Percentiles rank a stretch among this genome's conserved stretches.
Conservation (phyloP, 345 rosid genomes). For the Cardamine chenopodiifolia region DNA sequence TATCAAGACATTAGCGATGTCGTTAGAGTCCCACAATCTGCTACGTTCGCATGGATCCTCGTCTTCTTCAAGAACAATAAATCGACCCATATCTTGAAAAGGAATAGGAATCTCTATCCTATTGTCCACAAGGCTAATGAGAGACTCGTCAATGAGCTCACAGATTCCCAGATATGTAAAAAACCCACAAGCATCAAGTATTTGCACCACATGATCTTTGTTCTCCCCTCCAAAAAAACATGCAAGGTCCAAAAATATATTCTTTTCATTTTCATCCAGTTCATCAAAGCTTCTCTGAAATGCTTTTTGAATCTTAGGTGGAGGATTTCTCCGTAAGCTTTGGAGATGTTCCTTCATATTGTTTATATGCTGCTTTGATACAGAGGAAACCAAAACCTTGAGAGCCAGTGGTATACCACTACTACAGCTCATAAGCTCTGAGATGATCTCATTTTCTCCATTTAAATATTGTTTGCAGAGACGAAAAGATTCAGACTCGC, state of each 20-base stretch:
- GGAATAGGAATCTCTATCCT: constrained; percentile 34
- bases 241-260: constrained; percentile 44
- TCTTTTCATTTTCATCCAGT: constrained; percentile 35
- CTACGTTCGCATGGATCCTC: constrained; percentile 28
- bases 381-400: background rate
- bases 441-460: background rate
- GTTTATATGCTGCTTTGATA: constrained; percentile 10
- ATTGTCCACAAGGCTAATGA: constrained; percentile 18
- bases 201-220: constrained; percentile 28
- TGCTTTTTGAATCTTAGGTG: constrained; percentile 25
- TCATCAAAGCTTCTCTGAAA: constrained; percentile 45
- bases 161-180: constrained; percentile 34
- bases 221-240: constrained; percentile 40
- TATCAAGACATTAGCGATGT: constrained; percentile 29
- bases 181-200: constrained; percentile 42
- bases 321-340: constrained; percentile 16
- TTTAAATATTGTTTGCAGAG: constrained; percentile 7
- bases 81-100: constrained; percentile 39
- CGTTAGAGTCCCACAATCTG: constrained; percentile 37
- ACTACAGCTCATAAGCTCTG: constrained; percentile 15
- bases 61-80: constrained; percentile 22
- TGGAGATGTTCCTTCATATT: constrained; percentile 25
- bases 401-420: constrained; percentile 37
- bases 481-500: constrained; percentile 7
- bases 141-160: constrained; percentile 42